phyloP scores from a whole-genome alignment of 495 filamentous ascomycete genomes.

The Tuber microsphaerosporum region DNA sequence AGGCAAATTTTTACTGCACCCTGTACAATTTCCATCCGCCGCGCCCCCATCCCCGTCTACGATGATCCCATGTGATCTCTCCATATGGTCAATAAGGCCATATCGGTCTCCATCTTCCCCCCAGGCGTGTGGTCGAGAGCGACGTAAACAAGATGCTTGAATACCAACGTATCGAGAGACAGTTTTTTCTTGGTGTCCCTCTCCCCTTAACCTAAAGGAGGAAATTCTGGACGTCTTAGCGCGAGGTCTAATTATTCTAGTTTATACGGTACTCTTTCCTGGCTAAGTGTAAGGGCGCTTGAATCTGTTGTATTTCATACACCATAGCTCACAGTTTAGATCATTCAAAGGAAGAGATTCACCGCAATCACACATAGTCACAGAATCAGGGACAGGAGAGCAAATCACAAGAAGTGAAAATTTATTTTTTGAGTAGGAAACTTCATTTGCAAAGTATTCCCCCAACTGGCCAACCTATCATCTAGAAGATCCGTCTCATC shows the following conservation, averaged over 20 bases:
- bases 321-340: background rate
- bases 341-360: background rate
- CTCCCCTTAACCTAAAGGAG: no score
- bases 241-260: no score
- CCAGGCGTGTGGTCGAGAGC: slow-evolving; percentile 27
- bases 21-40: background rate
- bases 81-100: slow-evolving; percentile 28
- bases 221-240: no score
- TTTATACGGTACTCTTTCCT: background rate
- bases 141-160: slow-evolving; percentile 22
- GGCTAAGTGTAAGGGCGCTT: background rate
- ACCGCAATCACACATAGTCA: background rate
- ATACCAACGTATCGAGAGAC: slow-evolving; percentile 10
- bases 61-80: slow-evolving; percentile 14
- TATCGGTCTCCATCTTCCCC: slow-evolving; percentile 18
- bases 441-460: background rate
- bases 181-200: no score
- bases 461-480: background rate
- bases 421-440: background rate
- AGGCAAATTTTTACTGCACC: background rate
- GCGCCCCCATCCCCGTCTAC: background rate
- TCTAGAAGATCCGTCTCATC: background rate
- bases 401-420: no score
- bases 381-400: background rate
- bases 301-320: background rate